Evolutionary conservation across 305 asterid species (phyloP).

Genomic region (Ilex paraguariensis): DNA sequence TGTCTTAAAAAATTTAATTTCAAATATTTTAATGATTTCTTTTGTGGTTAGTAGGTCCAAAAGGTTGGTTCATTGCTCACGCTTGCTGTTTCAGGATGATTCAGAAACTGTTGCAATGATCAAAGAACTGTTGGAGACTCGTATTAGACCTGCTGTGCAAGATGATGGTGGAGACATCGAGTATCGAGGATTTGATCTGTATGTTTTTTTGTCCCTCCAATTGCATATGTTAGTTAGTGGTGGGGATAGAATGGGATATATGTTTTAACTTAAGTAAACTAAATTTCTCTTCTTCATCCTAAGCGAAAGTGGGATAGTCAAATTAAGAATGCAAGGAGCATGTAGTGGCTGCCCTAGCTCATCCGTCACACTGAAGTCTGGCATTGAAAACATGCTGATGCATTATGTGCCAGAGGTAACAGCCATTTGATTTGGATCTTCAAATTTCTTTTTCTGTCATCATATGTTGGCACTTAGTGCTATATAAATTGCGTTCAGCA

Average conservation of each 20-base stretch:
- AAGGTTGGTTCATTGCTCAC: background rate
- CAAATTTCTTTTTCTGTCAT: too few species aligned
- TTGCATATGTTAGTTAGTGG: background rate
- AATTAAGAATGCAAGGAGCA: conserved; percentile 94
- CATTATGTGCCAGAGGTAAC: conserved; percentile 82
- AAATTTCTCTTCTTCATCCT: background rate
- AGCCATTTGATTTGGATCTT: too few species aligned
- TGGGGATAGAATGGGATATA: too few species aligned
- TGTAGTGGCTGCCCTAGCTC: conserved; percentile 99
- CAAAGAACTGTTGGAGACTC: conserved; percentile 93
- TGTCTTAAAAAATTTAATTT: too few species aligned
- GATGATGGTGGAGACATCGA: conserved; percentile 97
- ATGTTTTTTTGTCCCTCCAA: background rate
- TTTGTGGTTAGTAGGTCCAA: too few species aligned
- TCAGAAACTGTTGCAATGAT: conserved; percentile 97
- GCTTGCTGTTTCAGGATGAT: conserved; percentile 36
- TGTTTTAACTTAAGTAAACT: too few species aligned
- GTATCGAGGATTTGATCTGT: conserved; percentile 58
- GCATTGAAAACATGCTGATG: conserved; percentile 96
- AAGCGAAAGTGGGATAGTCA: conserved; percentile 65
- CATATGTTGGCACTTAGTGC: too few species aligned
- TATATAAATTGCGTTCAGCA: too few species aligned
- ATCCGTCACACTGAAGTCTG: conserved; percentile 84
- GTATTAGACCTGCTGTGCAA: conserved; percentile 92
- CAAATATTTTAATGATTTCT: too few species aligned